Percentiles rank a stretch among this genome's conserved stretches.
These are phyloP conservation scores for Stachybotrys chartarum DNA, from an alignment of 2,329 filamentous ascomycete genomes.

Conservation along the genomic window DNA sequence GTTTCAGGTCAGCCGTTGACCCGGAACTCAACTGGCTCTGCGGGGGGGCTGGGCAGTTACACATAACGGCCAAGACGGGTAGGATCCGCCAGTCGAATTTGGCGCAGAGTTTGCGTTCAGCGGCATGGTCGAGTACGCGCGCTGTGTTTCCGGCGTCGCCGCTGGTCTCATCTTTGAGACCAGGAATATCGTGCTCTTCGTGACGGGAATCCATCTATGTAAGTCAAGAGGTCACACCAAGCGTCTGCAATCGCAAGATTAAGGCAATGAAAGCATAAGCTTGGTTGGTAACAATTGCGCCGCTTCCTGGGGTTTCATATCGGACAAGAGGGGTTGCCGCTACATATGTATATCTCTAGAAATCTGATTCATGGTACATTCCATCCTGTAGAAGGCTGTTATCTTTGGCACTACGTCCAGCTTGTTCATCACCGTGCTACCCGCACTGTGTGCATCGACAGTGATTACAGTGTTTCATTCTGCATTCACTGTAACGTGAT, in stretches of 20 bases:
- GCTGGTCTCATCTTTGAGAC: slow-evolving; percentile 5
- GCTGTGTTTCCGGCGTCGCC: slow-evolving; percentile 12
- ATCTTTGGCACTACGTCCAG: background rate
- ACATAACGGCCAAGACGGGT: slow-evolving; percentile 49
- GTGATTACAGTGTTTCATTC: slow-evolving; percentile 1
- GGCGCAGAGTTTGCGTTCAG: slow-evolving; percentile 43
- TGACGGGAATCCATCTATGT: background rate
- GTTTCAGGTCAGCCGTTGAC: background rate
- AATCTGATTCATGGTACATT: background rate
- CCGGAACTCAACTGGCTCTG: background rate
- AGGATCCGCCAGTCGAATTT: slow-evolving; percentile 49
- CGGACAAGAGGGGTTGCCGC: background rate
- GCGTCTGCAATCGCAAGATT: no score
- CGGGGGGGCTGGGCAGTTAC: slow-evolving; percentile 11
- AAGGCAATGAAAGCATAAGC: no score
- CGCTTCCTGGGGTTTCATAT: no score
- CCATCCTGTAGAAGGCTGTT: background rate
- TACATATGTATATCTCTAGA: background rate
- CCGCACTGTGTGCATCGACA: background rate
- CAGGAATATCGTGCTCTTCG: background rate
- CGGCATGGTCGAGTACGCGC: slow-evolving; percentile 28
- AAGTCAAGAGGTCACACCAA: no score
- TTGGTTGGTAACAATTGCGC: no score
- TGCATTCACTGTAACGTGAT: background rate
- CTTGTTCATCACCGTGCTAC: background rate